Percentiles rank a stretch among this genome's conserved stretches.
phyloP scores from a whole-genome alignment of 2,329 filamentous ascomycete species.

The Neonectria faginata region DNA sequence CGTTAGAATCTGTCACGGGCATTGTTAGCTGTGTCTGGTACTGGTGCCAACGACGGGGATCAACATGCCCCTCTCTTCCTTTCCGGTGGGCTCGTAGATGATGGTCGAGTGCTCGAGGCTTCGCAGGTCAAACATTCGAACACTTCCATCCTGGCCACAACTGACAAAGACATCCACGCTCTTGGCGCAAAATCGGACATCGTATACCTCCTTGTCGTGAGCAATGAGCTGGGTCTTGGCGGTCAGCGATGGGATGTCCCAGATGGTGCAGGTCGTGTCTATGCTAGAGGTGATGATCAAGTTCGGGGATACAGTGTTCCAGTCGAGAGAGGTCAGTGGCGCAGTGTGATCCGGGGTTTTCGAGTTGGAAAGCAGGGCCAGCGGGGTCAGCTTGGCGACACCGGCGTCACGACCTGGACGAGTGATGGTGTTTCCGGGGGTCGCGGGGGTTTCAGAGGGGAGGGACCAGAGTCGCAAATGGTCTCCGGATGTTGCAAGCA shows the following conservation, averaged over 20 bases:
- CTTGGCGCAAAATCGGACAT: constrained; percentile 97
- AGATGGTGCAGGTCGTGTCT: constrained; percentile 98
- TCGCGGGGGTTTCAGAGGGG: constrained; percentile 72
- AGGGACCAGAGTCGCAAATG: constrained; percentile 95
- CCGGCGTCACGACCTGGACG: constrained; percentile 68
- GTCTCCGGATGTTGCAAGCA: constrained; percentile 94
- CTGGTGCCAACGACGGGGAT: not conserved
- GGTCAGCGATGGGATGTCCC: constrained; percentile 97
- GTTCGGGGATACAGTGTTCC: constrained; percentile 97
- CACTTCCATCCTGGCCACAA: constrained; percentile 96
- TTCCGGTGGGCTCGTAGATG: constrained; percentile 96
- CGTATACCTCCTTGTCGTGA: constrained; percentile 98
- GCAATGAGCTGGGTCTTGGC: constrained; percentile 98
- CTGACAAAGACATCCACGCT: constrained; percentile 99
- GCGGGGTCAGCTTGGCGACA: constrained; percentile 85
- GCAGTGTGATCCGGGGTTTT: constrained; percentile 99
- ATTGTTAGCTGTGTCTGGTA: constrained; percentile 34
- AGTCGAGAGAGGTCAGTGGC: constrained; percentile 94
- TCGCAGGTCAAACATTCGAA: constrained; percentile 97
- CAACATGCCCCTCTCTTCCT: constrained; percentile 76
- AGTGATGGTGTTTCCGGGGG: constrained; percentile 74
- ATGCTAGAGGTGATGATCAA: constrained; percentile 99
- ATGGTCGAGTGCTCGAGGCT: constrained; percentile 98
- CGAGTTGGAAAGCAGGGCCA: constrained; percentile 94
- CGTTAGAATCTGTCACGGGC: constrained; percentile 61